Percentiles rank a stretch among this genome's conserved stretches.
Evolutionary conservation across 2,329 filamentous ascomycete genomes (phyloP).

Genomic region (Cryphonectria naterciae): DNA sequence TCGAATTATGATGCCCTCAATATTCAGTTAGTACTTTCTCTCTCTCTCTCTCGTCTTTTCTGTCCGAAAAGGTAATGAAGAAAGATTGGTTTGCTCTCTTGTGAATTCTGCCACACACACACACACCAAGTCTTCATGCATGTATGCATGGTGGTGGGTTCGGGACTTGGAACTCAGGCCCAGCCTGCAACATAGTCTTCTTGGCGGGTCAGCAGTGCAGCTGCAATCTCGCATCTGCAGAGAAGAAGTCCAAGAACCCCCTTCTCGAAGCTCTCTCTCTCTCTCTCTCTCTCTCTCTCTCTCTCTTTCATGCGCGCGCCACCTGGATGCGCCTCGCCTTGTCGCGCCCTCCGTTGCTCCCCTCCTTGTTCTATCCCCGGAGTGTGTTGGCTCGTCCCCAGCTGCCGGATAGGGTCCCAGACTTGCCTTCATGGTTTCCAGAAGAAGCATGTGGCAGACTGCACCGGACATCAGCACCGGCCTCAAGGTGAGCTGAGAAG

Average conservation of each 20-base stretch:
- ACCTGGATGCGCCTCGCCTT: not conserved
- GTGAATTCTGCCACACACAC: no score
- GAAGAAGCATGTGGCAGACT: conserved; percentile 17
- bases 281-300: no score
- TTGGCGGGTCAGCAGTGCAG: not conserved
- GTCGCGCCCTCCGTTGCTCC: not conserved
- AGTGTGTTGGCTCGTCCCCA: not conserved
- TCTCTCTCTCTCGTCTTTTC: no score
- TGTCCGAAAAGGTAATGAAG: no score
- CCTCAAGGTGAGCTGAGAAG: not conserved
- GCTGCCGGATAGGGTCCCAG: conserved; percentile 16
- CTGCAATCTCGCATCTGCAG: no score
- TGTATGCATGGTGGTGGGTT: no score
- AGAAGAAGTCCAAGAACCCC: not conserved
- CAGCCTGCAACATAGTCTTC: not conserved
- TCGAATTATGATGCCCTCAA: not conserved
- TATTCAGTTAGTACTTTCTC: not conserved
- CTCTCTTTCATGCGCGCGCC: not conserved
- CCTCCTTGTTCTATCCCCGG: conserved; percentile 5
- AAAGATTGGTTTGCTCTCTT: no score
- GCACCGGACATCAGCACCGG: conserved; percentile 2
- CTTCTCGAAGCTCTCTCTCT: conserved; percentile 13
- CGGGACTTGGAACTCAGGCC: not conserved
- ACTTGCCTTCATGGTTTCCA: conserved; percentile 2
- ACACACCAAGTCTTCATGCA: no score